Conservation (phyloP, 257 asterid species). For the Ocimum tenuiflorum region DNA sequence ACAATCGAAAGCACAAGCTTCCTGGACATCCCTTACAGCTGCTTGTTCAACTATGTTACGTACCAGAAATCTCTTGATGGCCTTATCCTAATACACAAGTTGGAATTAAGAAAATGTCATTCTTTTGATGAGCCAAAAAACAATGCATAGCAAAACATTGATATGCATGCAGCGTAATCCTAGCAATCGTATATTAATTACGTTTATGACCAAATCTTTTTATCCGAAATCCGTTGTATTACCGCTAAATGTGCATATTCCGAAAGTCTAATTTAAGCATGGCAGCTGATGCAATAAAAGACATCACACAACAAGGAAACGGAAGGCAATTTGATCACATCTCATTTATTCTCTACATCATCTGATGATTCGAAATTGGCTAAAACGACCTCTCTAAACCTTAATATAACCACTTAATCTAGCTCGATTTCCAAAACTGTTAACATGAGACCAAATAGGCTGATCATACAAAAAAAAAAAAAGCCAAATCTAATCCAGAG, state of each 20-base stretch:
- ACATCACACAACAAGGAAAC: no score
- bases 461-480: background rate
- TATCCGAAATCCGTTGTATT: background rate
- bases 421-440: background rate
- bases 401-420: background rate
- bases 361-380: background rate
- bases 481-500: background rate
- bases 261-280: background rate
- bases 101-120: background rate
- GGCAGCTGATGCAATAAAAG: background rate
- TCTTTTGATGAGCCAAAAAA: background rate
- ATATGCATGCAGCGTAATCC: background rate
- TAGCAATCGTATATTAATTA: background rate
- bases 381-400: background rate
- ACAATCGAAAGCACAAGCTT: constrained; percentile 85
- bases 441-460: background rate
- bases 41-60: constrained; percentile 93
- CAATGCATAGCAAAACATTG: background rate
- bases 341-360: background rate
- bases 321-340: background rate
- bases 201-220: background rate
- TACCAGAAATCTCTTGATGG: constrained; percentile 83
- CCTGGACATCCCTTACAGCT: constrained; percentile 91
- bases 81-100: constrained; percentile 48
- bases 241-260: background rate